phyloP scores from a whole-genome alignment of 1,284 basidiomycete genomes.

The Apiotrichum porosum region DNA sequence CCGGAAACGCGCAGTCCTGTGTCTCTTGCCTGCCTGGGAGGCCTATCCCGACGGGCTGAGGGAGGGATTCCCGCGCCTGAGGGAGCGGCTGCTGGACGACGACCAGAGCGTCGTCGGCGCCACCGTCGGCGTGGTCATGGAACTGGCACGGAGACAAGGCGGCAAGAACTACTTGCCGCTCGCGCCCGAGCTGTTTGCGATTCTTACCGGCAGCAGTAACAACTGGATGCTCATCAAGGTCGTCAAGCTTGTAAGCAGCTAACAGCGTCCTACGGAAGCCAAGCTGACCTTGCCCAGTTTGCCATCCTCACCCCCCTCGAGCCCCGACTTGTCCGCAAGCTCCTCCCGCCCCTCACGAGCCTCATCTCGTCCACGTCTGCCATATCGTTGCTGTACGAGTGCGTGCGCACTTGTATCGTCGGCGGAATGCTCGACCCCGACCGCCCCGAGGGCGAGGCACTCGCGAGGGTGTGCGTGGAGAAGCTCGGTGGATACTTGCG shows the following conservation, averaged over 20 bases:
- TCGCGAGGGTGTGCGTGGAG: constrained; percentile 84
- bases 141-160: constrained; percentile 69
- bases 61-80: constrained; percentile 64
- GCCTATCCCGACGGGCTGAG: constrained; percentile 71
- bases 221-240: constrained; percentile 99
- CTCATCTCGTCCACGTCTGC: constrained; percentile 94
- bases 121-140: constrained; percentile 89
- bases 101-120: constrained; percentile 88
- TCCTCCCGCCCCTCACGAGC: constrained; percentile 86
- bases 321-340: constrained; percentile 86
- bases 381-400: constrained; percentile 94
- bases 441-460: constrained; percentile 61
- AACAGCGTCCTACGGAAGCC: background rate
- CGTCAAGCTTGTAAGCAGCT: constrained; percentile 83
- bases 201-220: constrained; percentile 91
- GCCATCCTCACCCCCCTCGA: constrained; percentile 85
- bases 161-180: constrained; percentile 74
- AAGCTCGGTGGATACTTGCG: constrained; percentile 89
- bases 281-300: constrained; percentile 57
- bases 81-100: constrained; percentile 79
- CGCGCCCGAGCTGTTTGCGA: constrained; percentile 88
- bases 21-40: constrained; percentile 69
- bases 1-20: constrained; percentile 81
- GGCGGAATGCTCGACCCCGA: constrained; percentile 87
- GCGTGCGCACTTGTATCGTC: constrained; percentile 95